Base-by-base conservation (phyloP, 2,329 filamentous ascomycete genomes). In the Xylariaceae sp. region DNA sequence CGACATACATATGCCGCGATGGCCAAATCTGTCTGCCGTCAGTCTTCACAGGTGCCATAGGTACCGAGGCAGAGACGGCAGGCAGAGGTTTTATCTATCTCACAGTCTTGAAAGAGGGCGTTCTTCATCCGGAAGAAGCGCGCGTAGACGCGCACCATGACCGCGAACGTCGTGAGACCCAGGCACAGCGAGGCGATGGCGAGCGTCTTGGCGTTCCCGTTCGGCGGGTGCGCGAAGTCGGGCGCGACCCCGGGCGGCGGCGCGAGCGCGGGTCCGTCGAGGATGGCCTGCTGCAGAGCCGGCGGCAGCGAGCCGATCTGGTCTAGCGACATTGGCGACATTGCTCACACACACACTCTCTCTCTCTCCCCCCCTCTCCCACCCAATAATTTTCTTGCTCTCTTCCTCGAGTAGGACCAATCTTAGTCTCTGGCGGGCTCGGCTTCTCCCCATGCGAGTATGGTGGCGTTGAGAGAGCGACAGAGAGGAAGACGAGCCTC, bases 221-320 rank as follows among this genome's bases (percentile, higher is more conserved):
- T 51, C 2, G 40, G 38, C 19, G 42, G 45, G 31, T 44, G 32
- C 8, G 43, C 43, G 18, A 51, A 48, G 28, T 47, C 44, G 8
- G 48, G 33, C 14, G 37, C 31, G 14, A 43, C 22, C 31, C 33
- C 38, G 4, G 37, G 33, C 21, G 48, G 48, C 5, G 46, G 48
- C 13, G 29, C 10, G 10, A 46, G 43, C 10, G 48, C 45, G 15
- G 47, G 46, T 3, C 24, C 38, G 21, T 48, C 31, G 18, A 39
- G 27, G 18, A 33, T 27, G 11, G 33, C 29, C 32, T 40, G 24
- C 17, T 43, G 5, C 24, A n/a, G 12, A 5, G 24, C 24, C 12
- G 24, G 24, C 15, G 24, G 24, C 5, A 26, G 24, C 12, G n/a
- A 14, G 24, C 15, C 12, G 5, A 26, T 8, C 7, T 26, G 24